Evolutionary conservation across 2,329 filamentous ascomycete species (phyloP), one percentile per base, ranked within the genome.

Genomic region (Epichloe coenophiala): DNA sequence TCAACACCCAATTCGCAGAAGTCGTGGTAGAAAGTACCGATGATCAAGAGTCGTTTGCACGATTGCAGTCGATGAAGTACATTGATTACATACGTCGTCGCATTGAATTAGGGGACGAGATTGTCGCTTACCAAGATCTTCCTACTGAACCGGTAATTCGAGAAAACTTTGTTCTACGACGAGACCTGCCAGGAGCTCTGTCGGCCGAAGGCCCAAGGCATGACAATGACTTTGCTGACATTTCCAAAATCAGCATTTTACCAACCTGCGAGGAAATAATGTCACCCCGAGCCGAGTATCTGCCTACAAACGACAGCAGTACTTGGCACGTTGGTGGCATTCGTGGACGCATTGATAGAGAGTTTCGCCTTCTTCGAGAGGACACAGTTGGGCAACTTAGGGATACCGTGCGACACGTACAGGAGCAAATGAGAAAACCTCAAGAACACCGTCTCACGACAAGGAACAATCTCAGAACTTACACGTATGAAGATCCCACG

Each of bases 361-460:
- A 80, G 49, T 81, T 81, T 46, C 70, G 77, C 15, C 68, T 80
- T 1, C 59, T 80, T 1, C 68, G 77, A 2, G 74, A 80, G 59
- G 76, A 81, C 54, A 76, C 71, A 0, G 64, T 80, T 2, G 74
- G 74, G 0, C 71, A 77, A 51, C 63, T 81, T 4, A 66, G 74
- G 38, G 72, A 78, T 55, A 68, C 68, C 1, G 68, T 76, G 2
- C 65, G 66, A 39, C 54, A 66, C 23, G 64, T 72, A 46, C 60
- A 73, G 8, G 59, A 70, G 3, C 53, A 55, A 2, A 60, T 70
- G 17, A 62, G 59, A 19, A 43, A 49, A 39, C 42, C 48, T 27
- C 39, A 15, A 56, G 50, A 44, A 51, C 39, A 7, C 2, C 21
- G 8, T 8, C 21, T 17, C 47, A 43, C 13, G 17, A 17, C 38